Evolutionary conservation across 176 grass and related monocot species (phyloP).

Genomic region (Oryza punctata): DNA sequence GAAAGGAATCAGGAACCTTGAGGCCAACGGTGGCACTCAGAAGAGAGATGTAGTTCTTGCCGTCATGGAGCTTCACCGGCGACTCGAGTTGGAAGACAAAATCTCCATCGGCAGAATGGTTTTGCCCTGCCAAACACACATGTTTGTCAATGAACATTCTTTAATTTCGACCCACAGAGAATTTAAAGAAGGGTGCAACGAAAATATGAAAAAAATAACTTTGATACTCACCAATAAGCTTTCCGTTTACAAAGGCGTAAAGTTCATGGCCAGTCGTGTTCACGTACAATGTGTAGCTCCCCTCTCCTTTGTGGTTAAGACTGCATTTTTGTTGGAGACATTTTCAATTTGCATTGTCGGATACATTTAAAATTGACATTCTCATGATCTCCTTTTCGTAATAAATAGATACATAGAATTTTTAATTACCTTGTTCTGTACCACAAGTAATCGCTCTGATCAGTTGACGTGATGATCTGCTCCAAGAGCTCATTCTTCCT

Average conservation of each 20-base stretch:
- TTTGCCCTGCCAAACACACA: conserved; percentile 8
- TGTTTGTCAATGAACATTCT: no score
- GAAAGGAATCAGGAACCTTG: conserved; percentile 39
- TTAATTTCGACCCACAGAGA: no score
- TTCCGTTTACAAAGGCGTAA: conserved; percentile 51
- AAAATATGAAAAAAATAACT: background rate
- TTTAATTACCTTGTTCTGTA: conserved; percentile 89
- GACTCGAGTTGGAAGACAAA: conserved; percentile 51
- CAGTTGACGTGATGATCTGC: conserved; percentile 46
- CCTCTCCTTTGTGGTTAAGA: conserved; percentile 42
- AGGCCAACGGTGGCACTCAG: conserved; percentile 78
- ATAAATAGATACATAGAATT: no score
- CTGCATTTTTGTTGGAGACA: background rate
- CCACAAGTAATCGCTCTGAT: conserved; percentile 90
- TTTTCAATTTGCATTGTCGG: no score
- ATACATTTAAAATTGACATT: no score
- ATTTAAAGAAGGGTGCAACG: background rate
- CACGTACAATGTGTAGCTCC: conserved; percentile 30
- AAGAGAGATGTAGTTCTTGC: conserved; percentile 63
- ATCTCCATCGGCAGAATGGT: conserved; percentile 30
- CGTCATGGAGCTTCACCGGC: conserved; percentile 28
- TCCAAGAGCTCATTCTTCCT: conserved; percentile 38
- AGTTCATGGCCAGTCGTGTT: conserved; percentile 53
- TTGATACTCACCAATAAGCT: conserved; percentile 41
- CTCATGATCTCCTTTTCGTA: background rate